Evolutionary conservation across 495 filamentous ascomycete genomes (phyloP), one percentile per base, ranked within the genome.

Genomic region (Hyaloscypha hepaticicola): DNA sequence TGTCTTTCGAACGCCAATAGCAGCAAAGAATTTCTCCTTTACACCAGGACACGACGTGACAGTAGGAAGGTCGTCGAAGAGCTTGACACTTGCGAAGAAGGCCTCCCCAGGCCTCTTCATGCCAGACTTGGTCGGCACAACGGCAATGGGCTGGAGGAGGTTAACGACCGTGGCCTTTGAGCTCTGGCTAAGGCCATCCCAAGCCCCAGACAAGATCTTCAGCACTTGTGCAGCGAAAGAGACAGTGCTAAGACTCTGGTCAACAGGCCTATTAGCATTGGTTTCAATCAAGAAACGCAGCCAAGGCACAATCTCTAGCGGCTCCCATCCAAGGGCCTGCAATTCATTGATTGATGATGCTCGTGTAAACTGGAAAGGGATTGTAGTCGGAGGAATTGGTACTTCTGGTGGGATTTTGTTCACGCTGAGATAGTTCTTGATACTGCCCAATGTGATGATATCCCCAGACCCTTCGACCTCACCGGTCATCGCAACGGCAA

Each of bases 51-150:
- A 83, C n/a, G 82, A 85, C 63, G 83, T 82, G 11, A 97, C 84
- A 14, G 87, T 86, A 3, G 96, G 93, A 11, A 99, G 80, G 70
- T 99, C 96, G 62, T 96, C 89, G 72, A 99, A 99, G 8, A 98
- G 79, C 69, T 91, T 94, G 24, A 98, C 96, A 16, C 84, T 88
- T n/a, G 87, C 83, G 72, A 99, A 97, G 74, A 97, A 99, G 0
- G 96, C 86, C 67, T 98, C 93, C 14, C 77, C 76, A 24, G 96
- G 96, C 70, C 85, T 89, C 67, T 82, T 90, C 94, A 98, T 94
- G 11, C 96, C 96, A 66, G 88, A 74, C 71, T 88, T 97, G 0
- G 96, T 98, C 0, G 96, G 96, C 64, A 99, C 93, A 27, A 95
- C 83, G 3, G 91, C 88, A 31, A 87, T 80, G 26, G 81, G 77